Conservation (phyloP, 1,139 yeast genomes). For the Meyerozyma elateridarum region DNA sequence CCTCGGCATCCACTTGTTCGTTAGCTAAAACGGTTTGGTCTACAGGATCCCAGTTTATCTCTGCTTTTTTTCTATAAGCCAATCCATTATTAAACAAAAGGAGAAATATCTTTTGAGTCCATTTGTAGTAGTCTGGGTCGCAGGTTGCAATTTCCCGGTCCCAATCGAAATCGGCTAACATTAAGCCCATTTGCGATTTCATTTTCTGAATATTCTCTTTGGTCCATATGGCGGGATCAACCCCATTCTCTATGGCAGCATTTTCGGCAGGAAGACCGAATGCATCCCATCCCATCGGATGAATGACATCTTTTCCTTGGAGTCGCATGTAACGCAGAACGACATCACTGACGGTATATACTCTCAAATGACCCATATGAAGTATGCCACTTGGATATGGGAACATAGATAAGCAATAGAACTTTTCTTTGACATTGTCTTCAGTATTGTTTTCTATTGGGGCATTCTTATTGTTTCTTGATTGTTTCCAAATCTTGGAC, state of each 20-base stretch:
- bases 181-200: constrained; percentile 73
- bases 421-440: constrained; percentile 40
- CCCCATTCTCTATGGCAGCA: constrained; percentile 85
- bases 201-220: constrained; percentile 66
- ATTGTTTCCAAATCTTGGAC: constrained; percentile 45
- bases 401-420: constrained; percentile 80
- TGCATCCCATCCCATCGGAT: constrained; percentile 99
- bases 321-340: constrained; percentile 73
- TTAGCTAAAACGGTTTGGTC: constrained; percentile 93
- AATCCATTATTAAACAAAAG: constrained; percentile 68
- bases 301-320: constrained; percentile 73
- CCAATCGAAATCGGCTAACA: constrained; percentile 94
- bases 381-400: constrained; percentile 93
- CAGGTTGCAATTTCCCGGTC: constrained; percentile 86
- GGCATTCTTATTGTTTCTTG: constrained; percentile 41
- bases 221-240: constrained; percentile 84
- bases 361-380: constrained; percentile 92
- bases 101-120: constrained; percentile 85
- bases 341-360: constrained; percentile 85
- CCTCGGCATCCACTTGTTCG: constrained; percentile 90
- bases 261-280: constrained; percentile 98
- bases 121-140: constrained; percentile 79
- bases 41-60: constrained; percentile 96
- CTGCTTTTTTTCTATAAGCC: constrained; percentile 82
- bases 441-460: constrained; percentile 21